Conservation (phyloP, 352 stramenopile species). For the Phytophthora parvispora region DNA sequence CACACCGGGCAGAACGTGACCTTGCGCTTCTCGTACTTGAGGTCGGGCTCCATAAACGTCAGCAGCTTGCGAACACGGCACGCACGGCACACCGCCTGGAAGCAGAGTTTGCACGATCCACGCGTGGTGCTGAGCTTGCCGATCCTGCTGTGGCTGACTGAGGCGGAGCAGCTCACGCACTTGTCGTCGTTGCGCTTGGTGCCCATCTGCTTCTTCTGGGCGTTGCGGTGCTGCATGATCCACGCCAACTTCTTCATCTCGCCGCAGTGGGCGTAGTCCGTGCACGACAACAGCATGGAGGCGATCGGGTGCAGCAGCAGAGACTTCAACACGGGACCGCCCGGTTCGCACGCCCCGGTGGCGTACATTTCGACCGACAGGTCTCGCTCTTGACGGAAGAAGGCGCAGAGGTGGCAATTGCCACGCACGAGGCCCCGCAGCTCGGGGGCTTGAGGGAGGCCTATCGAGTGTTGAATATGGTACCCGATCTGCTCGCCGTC, state of each 20-base stretch:
- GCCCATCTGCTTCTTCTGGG: constrained; percentile 34
- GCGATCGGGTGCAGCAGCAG: constrained; percentile 29
- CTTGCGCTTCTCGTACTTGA: constrained; percentile 50
- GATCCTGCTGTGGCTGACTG: constrained; percentile 22
- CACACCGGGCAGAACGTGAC: constrained; percentile 57
- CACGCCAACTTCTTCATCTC: constrained; percentile 52
- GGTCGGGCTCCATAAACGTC: constrained; percentile 44
- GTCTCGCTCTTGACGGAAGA: constrained; percentile 41
- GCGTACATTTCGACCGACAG: constrained; percentile 37
- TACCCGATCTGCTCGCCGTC: constrained; percentile 40
- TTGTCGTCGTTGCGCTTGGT: constrained; percentile 30
- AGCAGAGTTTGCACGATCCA: constrained; percentile 50
- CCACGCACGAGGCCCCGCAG: constrained; percentile 31
- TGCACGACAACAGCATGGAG: constrained; percentile 33
- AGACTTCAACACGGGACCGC: constrained; percentile 28
- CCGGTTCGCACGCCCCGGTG: constrained; percentile 33
- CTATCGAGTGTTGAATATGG: constrained; percentile 38
- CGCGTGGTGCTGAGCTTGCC: constrained; percentile 40
- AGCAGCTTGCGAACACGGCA: constrained; percentile 51
- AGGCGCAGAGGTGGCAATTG: constrained; percentile 37
- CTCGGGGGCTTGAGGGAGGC: constrained; percentile 23
- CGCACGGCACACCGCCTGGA: constrained; percentile 44
- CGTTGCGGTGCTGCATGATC: constrained; percentile 42
- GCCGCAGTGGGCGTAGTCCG: constrained; percentile 38
- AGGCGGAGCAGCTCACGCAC: constrained; percentile 38